Evolutionary conservation across 2,329 filamentous ascomycete genomes (phyloP), one percentile per base, ranked within the genome.

Genomic region (Venturia oleaginea): DNA sequence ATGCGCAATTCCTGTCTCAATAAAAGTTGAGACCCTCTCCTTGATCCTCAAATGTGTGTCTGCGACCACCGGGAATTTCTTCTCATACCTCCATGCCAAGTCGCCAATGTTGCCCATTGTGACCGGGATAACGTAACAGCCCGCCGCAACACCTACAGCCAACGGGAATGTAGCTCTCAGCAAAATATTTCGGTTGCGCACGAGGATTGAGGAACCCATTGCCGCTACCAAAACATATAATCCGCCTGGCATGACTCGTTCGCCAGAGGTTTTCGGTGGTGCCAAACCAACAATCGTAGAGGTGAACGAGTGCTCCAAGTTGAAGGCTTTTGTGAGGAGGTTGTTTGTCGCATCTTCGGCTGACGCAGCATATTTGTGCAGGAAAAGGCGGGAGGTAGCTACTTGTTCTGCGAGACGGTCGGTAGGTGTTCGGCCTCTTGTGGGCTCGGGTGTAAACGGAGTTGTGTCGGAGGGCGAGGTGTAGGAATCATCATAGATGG

Each of bases 151-250:
- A 69, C 92, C 94, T 54, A 97, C 85, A 24, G 87, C 86, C 61
- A 93, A 77, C 13, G 94, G 94, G 1, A 90, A 83, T 1, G 87
- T 81, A 63, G 88, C 86, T 69, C 94, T 87, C 63, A 99, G 80
- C 67, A 96, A 75, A 67, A 97, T 83, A 76, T 89, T 92, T 70
- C 93, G 87, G 81, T 96, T 95, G 68, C 93, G 86, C 64, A 90
- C 86, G 64, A 97, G 81, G 74, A 99, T 97, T 76, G 86, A 92
- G 70, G 93, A 94, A 42, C 94, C 91, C 92, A 99, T 97, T 71
- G 91, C 87, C 51, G 92, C 88, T 59, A 99, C 92, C 37, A 97
- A 84, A 59, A 97, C 92, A 79, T 97, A 97, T 69, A 97, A 86
- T 66, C 86, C 82, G 32, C 93, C 93, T 40, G 94, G 94, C 78